Conservation (phyloP, 768 basidiomycete genomes). For the Rhodotorula diobovata region DNA sequence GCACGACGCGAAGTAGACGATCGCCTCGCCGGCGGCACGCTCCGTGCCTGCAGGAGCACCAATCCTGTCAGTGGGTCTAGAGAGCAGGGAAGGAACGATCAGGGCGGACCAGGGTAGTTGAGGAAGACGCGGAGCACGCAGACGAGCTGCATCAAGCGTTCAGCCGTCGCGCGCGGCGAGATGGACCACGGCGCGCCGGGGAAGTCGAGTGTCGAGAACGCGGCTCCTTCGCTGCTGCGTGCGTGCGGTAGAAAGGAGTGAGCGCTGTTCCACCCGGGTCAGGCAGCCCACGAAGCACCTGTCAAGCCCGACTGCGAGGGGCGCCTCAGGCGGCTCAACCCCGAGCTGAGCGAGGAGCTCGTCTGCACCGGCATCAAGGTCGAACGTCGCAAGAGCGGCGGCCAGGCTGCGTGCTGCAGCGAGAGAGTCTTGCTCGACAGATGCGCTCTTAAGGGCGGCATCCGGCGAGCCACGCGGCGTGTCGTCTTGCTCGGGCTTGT, state of each 20-base stretch:
- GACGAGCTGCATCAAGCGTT: conserved; percentile 63
- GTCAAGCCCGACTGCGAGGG: conserved; percentile 34
- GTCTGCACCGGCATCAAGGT: conserved; percentile 67
- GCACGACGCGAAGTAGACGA: conserved; percentile 73
- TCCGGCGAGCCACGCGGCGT: conserved; percentile 41
- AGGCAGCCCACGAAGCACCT: conserved; percentile 30
- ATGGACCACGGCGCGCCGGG: conserved; percentile 60
- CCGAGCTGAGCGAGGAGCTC: conserved; percentile 62
- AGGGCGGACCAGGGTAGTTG: conserved; percentile 62
- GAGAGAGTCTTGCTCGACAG: conserved; percentile 48
- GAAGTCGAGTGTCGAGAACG: conserved; percentile 43
- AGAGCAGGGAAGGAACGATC: not conserved
- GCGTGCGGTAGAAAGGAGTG: too few species aligned
- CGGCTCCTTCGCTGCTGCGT: not conserved
- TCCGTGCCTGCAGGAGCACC: conserved; percentile 56
- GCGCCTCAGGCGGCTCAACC: conserved; percentile 47
- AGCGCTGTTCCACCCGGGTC: too few species aligned
- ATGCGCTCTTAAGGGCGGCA: not conserved
- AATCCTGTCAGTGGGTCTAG: not conserved
- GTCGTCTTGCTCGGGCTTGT: conserved; percentile 32
- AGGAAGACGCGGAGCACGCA: conserved; percentile 66
- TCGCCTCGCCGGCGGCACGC: conserved; percentile 65
- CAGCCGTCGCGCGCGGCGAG: conserved; percentile 65
- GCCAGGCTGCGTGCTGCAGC: conserved; percentile 60
- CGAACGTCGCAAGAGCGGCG: conserved; percentile 63